Conservation (phyloP, 2,329 filamentous ascomycete species). For the Paracorniculantispora psalliotae region DNA sequence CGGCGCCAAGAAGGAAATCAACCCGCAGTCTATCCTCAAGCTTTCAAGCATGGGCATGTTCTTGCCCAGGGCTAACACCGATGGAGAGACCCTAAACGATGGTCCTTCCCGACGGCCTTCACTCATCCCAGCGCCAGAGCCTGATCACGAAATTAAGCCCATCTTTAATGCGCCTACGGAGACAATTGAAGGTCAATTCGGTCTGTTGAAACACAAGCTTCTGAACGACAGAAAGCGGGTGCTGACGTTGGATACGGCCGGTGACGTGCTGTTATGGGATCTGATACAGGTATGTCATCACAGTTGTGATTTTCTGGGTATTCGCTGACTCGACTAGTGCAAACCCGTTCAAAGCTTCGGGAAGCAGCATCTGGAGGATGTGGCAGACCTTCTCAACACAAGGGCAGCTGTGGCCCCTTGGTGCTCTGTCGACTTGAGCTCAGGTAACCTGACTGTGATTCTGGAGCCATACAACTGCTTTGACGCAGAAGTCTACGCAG, state of each 20-base stretch:
- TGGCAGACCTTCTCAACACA: slow-evolving; percentile 81
- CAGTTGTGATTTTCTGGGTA: slow-evolving; percentile 12
- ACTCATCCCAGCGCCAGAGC: slow-evolving; percentile 24
- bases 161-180: slow-evolving; percentile 67
- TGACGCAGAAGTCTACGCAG: slow-evolving; percentile 94
- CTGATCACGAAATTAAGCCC: slow-evolving; percentile 44
- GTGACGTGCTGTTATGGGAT: slow-evolving; percentile 94
- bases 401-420: slow-evolving; percentile 87
- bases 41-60: slow-evolving; percentile 82
- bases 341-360: slow-evolving; percentile 86
- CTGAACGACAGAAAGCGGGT: slow-evolving; percentile 87
- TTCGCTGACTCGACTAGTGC: slow-evolving; percentile 50
- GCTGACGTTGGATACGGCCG: slow-evolving; percentile 87
- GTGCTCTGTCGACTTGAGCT: slow-evolving; percentile 93
- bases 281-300: slow-evolving; percentile 62
- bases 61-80: slow-evolving; percentile 50
- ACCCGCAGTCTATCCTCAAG: slow-evolving; percentile 70
- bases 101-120: slow-evolving; percentile 37
- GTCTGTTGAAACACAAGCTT: slow-evolving; percentile 86
- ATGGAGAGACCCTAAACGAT: slow-evolving; percentile 52
- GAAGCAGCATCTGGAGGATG: slow-evolving; percentile 88
- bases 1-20: slow-evolving; percentile 57
- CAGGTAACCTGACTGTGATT: slow-evolving; percentile 83
- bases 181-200: slow-evolving; percentile 91
- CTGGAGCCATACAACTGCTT: slow-evolving; percentile 95